Percentiles rank a stretch among this genome's conserved stretches.
Evolutionary conservation across 257 asterid species (phyloP).

Genomic region (Solanum lignicaule): DNA sequence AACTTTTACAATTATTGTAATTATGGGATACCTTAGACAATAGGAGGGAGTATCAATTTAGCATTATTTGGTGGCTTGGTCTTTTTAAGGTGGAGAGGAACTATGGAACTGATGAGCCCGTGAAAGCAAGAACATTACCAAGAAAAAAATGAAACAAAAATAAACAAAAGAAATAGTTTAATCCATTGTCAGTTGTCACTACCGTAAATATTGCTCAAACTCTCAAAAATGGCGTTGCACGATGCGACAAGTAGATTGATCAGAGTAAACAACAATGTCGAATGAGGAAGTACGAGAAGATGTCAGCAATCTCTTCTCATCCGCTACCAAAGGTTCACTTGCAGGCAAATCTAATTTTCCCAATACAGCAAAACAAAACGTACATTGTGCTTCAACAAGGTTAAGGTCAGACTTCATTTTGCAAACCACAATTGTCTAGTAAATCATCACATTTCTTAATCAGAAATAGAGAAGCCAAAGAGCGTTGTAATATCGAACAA

Average conservation of each 20-base stretch:
- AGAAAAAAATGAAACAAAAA: background rate
- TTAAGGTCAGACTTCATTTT: background rate
- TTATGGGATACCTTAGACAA: background rate
- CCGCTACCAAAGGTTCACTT: background rate
- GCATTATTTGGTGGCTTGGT: background rate
- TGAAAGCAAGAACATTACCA: background rate
- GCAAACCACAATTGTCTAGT: background rate
- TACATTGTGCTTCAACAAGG: background rate
- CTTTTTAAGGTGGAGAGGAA: background rate
- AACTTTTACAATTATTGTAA: background rate
- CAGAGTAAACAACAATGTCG: background rate
- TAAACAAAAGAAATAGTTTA: background rate
- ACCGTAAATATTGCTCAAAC: background rate
- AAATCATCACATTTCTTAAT: background rate
- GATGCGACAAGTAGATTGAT: no score
- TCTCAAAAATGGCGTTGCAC: background rate
- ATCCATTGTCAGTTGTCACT: background rate
- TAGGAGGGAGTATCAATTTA: background rate
- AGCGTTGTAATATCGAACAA: background rate
- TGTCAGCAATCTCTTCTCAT: background rate
- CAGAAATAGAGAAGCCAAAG: background rate
- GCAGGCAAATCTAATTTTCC: background rate
- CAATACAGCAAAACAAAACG: background rate
- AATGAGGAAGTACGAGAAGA: background rate
- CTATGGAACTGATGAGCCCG: background rate